These are phyloP conservation scores for Leccinum boreale DNA, from an alignment of 768 basidiomycete species.

Conservation along the genomic window DNA sequence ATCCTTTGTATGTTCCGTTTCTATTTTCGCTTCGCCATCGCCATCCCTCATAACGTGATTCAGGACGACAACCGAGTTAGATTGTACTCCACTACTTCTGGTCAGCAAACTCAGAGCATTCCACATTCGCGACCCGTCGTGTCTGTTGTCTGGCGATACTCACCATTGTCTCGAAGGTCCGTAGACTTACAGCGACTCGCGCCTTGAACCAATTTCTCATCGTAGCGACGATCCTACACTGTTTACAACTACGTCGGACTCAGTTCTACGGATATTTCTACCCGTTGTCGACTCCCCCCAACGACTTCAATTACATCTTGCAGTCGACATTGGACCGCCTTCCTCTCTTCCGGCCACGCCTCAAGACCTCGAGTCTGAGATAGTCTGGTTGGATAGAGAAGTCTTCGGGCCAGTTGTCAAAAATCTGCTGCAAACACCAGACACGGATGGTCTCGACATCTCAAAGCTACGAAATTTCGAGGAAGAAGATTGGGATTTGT, in stretches of 20 bases:
- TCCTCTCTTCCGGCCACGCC: conserved; percentile 40
- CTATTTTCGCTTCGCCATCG: not conserved
- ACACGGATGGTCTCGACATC: conserved; percentile 8
- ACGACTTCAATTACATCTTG: conserved; percentile 79
- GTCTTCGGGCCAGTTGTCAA: conserved; percentile 49
- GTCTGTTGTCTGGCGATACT: conserved; percentile 70
- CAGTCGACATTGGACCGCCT: conserved; percentile 70
- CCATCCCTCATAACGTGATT: conserved; percentile 7
- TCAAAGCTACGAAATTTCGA: conserved; percentile 58
- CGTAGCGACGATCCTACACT: conserved; percentile 71
- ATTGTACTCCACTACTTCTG: conserved; percentile 71
- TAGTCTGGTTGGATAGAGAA: conserved; percentile 72
- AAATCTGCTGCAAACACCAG: conserved; percentile 37
- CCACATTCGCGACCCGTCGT: conserved; percentile 70
- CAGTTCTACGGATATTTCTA: conserved; percentile 78
- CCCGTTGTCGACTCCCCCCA: conserved; percentile 86
- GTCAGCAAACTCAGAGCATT: conserved; percentile 62
- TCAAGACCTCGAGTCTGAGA: conserved; percentile 40
- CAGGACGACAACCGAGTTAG: conserved; percentile 59
- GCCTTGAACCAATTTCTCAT: conserved; percentile 2
- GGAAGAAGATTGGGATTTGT: conserved; percentile 77
- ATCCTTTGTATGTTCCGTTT: conserved; percentile 46
- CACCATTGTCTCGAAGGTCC: conserved; percentile 63
- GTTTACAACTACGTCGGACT: conserved; percentile 81
- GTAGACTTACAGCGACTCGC: conserved; percentile 24